These are phyloP conservation scores for Akanthomyces muscarius DNA, from an alignment of 2,329 filamentous ascomycete genomes.

Conservation along the genomic window DNA sequence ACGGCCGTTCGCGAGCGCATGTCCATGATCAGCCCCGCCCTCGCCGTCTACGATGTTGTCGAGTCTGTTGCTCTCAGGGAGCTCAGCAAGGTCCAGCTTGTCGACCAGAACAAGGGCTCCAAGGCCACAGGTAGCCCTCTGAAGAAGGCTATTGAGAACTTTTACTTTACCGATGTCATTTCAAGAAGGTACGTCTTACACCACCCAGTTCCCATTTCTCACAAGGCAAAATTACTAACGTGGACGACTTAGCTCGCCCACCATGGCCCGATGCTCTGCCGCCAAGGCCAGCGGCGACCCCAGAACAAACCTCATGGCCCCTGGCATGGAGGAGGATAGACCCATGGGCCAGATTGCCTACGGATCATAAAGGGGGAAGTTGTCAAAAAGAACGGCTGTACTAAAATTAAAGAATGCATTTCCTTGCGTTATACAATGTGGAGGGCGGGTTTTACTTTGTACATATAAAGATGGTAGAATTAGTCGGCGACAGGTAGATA, in stretches of 20 bases:
- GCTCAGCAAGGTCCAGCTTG: slow-evolving; percentile 88
- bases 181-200: slow-evolving; percentile 73
- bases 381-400: slow-evolving; percentile 25
- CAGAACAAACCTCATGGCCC: slow-evolving; percentile 74
- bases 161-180: slow-evolving; percentile 97
- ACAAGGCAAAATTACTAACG: slow-evolving; percentile 24
- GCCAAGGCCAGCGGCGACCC: slow-evolving; percentile 81
- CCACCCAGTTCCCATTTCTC: slow-evolving; percentile 9
- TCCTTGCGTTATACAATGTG: slow-evolving; percentile 29
- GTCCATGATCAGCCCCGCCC: slow-evolving; percentile 87
- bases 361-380: slow-evolving; percentile 41
- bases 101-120: slow-evolving; percentile 91
- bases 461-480: slow-evolving; percentile 17
- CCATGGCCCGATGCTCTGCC: slow-evolving; percentile 95
- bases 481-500: slow-evolving; percentile 13
- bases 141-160: slow-evolving; percentile 87
- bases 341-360: slow-evolving; percentile 60
- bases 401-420: slow-evolving; percentile 34
- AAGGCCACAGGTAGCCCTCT: slow-evolving; percentile 69
- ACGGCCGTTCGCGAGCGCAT: slow-evolving; percentile 87
- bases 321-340: slow-evolving; percentile 61
- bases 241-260: slow-evolving; percentile 67
- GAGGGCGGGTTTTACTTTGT: slow-evolving; percentile 21
- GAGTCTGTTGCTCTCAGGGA: slow-evolving; percentile 71
- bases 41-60: slow-evolving; percentile 85